Evolutionary conservation across 78 protist genomes (phyloP).

Genomic region (Polysphondylium violaceum): DNA sequence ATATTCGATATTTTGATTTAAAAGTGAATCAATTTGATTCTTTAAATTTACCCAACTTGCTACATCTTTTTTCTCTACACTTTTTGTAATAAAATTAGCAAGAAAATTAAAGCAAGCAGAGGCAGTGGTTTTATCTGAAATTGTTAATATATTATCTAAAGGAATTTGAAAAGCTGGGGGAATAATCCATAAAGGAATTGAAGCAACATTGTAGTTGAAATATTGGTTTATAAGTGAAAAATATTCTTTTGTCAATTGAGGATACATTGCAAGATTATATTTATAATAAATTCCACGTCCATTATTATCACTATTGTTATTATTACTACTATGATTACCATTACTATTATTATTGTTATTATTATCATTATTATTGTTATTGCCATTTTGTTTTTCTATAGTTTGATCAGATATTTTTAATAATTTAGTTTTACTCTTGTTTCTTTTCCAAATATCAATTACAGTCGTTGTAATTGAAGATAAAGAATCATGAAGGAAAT

Average conservation of each 20-base stretch:
- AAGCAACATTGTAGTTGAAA: constrained; percentile 13
- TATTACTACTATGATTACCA: background rate
- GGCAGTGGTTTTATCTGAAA: constrained; percentile 42
- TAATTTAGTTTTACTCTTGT: too few species aligned
- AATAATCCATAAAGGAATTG: constrained; percentile 11
- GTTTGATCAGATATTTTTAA: background rate
- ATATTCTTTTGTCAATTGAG: constrained; percentile 41
- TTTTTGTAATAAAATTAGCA: background rate
- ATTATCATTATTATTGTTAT: background rate
- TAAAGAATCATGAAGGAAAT: constrained; percentile 4
- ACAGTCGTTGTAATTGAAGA: background rate
- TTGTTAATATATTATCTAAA: constrained; percentile 24
- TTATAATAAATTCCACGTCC: background rate
- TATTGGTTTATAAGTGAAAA: constrained; percentile 22
- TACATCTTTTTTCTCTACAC: constrained; percentile 21
- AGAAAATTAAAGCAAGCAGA: constrained; percentile 36
- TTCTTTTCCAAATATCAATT: constrained; percentile 20
- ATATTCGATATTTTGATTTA: constrained; percentile 24
- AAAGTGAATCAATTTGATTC: constrained; percentile 1
- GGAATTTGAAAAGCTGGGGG: constrained; percentile 14
- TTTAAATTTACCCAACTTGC: constrained; percentile 6
- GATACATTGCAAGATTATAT: constrained; percentile 48
- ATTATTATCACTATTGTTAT: background rate
- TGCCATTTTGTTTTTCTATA: background rate
- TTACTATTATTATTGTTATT: background rate